These are phyloP conservation scores for Cytospora paraplurivora DNA, from an alignment of 2,329 filamentous ascomycete genomes.

Conservation along the genomic window DNA sequence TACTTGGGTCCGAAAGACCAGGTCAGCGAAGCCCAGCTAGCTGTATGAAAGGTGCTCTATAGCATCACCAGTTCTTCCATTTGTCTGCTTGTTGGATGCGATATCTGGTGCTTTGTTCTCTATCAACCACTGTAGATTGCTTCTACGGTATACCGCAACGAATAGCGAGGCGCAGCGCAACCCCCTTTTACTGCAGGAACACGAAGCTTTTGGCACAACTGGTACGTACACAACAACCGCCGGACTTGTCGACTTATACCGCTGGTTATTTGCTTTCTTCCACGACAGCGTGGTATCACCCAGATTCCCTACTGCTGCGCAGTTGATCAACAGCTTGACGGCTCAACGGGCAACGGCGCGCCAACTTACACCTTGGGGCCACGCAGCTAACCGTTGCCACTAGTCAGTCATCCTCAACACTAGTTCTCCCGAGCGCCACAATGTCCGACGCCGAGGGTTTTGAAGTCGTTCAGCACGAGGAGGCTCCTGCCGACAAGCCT, in stretches of 20 bases:
- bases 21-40: constrained; percentile 15
- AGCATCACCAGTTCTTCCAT: constrained; percentile 7
- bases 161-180: constrained; percentile 15
- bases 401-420: neutral
- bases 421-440: constrained; percentile 18
- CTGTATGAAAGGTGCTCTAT: constrained; percentile 9
- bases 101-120: constrained; percentile 1
- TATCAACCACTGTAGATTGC: constrained; percentile 6
- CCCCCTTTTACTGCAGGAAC: constrained; percentile 18
- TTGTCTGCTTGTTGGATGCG: constrained; percentile 23
- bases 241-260: neutral
- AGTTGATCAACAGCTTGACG: neutral
- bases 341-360: constrained; percentile 10
- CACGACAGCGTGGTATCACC: neutral
- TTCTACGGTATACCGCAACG: constrained; percentile 8
- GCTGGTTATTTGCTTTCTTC: neutral
- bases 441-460: constrained; percentile 41
- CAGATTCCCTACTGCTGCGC: neutral
- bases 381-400: constrained; percentile 17
- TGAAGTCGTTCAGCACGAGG: constrained; percentile 36
- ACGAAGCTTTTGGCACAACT: constrained; percentile 19
- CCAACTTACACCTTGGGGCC: constrained; percentile 13
- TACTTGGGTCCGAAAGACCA: constrained; percentile 4
- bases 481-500: constrained; percentile 27
- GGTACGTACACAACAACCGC: constrained; percentile 6